Evolutionary conservation across 352 stramenopile species (phyloP).

Genomic region (Globisporangium barbulae): DNA sequence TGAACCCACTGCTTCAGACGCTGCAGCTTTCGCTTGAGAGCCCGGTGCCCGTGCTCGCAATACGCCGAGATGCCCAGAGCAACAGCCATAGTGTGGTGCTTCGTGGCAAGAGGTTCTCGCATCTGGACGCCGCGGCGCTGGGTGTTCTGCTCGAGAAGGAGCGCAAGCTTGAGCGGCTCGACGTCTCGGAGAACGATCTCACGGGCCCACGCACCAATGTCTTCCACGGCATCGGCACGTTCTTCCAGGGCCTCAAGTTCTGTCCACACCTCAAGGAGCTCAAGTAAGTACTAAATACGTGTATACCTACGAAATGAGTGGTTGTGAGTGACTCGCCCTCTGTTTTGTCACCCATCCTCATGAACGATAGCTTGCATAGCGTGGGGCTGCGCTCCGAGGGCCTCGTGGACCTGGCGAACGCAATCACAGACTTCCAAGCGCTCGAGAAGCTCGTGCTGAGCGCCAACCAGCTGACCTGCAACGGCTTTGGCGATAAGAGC

Average conservation of each 20-base stretch:
- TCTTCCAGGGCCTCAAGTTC: slow-evolving; percentile 44
- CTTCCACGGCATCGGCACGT: slow-evolving; percentile 50
- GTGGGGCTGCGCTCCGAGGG: slow-evolving; percentile 51
- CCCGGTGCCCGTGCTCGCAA: slow-evolving; percentile 28
- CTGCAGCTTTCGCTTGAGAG: slow-evolving; percentile 45
- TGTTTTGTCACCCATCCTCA: background rate
- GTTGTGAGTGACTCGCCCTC: background rate
- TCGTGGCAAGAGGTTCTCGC: slow-evolving; percentile 33
- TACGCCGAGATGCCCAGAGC: slow-evolving; percentile 29
- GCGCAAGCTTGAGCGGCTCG: slow-evolving; percentile 43
- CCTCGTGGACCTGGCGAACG: slow-evolving; percentile 41
- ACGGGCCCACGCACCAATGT: slow-evolving; percentile 43
- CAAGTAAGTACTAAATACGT: slow-evolving; percentile 42
- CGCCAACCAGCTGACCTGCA: slow-evolving; percentile 42
- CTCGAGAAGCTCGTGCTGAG: slow-evolving; percentile 53
- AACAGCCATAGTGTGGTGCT: slow-evolving; percentile 28
- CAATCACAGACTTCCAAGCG: slow-evolving; percentile 29
- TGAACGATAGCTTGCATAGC: slow-evolving; percentile 24
- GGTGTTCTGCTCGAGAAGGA: slow-evolving; percentile 47
- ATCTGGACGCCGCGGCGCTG: slow-evolving; percentile 57
- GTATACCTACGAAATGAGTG: background rate
- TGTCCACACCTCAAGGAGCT: slow-evolving; percentile 48
- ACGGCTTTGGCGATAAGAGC: slow-evolving; percentile 55
- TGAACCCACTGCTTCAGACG: slow-evolving; percentile 35
- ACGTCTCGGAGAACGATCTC: slow-evolving; percentile 52